These are phyloP conservation scores for Solanum stenotomum DNA, from an alignment of 257 asterid genomes.

Conservation along the genomic window DNA sequence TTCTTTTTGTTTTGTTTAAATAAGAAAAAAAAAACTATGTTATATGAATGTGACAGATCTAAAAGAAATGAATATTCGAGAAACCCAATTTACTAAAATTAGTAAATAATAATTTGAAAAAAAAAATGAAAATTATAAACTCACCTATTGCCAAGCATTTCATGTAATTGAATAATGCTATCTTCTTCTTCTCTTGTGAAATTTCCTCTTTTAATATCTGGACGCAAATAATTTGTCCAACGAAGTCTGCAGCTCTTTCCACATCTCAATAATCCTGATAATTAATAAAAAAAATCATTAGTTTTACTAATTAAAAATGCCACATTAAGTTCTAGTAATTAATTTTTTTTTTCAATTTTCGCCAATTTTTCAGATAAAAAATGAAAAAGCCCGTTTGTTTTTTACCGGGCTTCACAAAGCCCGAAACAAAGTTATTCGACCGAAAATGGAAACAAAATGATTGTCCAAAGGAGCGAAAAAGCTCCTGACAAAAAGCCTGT, in stretches of 20 bases:
- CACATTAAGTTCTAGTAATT: neutral
- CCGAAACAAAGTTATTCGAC: neutral
- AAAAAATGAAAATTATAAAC: neutral
- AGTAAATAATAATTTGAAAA: neutral
- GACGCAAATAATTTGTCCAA: slow-evolving; percentile 49
- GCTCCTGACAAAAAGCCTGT: neutral
- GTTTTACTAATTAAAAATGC: neutral
- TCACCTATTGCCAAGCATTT: slow-evolving; percentile 61
- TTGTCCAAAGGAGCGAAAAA: neutral
- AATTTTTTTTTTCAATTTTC: no score
- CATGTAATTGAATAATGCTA: slow-evolving; percentile 24
- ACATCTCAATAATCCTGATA: slow-evolving; percentile 47
- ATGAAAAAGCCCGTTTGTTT: neutral
- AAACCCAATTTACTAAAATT: neutral
- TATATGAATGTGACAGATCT: neutral
- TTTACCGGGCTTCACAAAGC: neutral
- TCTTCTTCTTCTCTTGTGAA: slow-evolving; percentile 47
- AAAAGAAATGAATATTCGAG: neutral
- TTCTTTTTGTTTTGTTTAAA: neutral
- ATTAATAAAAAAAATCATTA: neutral
- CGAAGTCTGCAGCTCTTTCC: slow-evolving; percentile 62
- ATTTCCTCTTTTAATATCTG: slow-evolving; percentile 49
- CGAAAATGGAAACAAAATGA: neutral
- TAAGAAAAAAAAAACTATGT: neutral
- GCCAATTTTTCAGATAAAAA: no score